Evolutionary conservation across 2,329 filamentous ascomycete species (phyloP).

Genomic region (Trichoderma atrobrunneum): DNA sequence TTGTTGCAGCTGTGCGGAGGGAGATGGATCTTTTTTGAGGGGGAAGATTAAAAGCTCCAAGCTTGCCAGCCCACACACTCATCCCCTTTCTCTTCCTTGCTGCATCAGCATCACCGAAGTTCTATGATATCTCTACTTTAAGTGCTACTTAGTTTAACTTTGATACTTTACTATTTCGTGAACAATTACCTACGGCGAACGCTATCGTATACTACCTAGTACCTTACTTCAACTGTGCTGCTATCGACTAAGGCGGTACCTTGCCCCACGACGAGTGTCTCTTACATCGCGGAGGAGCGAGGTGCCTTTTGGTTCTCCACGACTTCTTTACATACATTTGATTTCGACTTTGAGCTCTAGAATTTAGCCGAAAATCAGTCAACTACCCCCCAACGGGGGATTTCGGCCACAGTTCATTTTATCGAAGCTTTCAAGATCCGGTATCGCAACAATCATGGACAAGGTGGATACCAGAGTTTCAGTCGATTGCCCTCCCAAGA

Average conservation of each 20-base stretch:
- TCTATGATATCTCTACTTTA: background rate
- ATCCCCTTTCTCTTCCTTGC: background rate
- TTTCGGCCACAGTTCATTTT: background rate
- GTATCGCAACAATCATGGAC: background rate
- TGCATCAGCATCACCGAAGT: background rate
- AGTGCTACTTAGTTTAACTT: background rate
- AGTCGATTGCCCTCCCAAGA: background rate
- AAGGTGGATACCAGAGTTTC: background rate
- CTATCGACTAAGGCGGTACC: background rate
- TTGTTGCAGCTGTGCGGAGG: background rate
- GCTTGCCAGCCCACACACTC: background rate
- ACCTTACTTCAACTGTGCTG: background rate
- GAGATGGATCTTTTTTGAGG: background rate
- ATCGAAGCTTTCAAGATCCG: background rate
- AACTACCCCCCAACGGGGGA: background rate
- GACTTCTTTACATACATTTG: background rate
- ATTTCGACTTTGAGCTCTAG: background rate
- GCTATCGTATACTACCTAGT: background rate
- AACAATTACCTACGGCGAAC: background rate
- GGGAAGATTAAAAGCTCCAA: background rate
- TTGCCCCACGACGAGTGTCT: background rate
- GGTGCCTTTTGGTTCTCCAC: background rate
- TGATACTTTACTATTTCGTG: background rate
- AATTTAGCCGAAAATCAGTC: background rate
- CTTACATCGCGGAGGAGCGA: background rate